These are phyloP conservation scores for Chaetomium sp. DNA, from an alignment of 2,329 filamentous ascomycete species.

Conservation along the genomic window DNA sequence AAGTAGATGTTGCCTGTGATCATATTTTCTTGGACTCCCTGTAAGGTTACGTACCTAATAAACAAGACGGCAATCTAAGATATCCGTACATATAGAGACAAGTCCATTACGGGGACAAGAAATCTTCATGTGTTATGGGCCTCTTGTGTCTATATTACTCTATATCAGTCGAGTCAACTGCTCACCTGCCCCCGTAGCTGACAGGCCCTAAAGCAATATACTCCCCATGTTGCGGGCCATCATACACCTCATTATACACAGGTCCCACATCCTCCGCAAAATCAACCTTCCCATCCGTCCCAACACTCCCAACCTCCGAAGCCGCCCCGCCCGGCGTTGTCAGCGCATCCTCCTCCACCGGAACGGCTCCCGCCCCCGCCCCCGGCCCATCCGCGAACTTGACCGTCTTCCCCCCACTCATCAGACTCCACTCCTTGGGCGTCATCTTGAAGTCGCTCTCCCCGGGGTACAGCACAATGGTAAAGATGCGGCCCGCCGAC, in stretches of 20 bases:
- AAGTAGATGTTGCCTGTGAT: too few relatives aligned
- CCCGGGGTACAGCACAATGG: constrained; percentile 29
- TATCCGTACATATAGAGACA: too few relatives aligned
- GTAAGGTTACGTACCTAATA: too few relatives aligned
- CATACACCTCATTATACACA: background rate
- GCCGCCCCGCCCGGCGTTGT: background rate
- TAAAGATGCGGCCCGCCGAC: constrained; percentile 29
- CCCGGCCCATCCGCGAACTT: constrained; percentile 5
- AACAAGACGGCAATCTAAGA: too few relatives aligned
- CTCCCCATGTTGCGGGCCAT: background rate
- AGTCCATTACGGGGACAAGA: too few relatives aligned
- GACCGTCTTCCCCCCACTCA: constrained; percentile 17
- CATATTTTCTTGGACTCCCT: too few relatives aligned
- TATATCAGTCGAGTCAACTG: background rate
- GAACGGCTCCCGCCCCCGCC: background rate
- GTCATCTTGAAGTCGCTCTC: constrained; percentile 27
- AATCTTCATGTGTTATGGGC: too few relatives aligned
- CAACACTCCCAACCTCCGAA: background rate
- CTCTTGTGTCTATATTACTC: too few relatives aligned
- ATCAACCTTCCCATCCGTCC: background rate
- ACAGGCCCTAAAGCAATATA: background rate
- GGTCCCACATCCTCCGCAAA: background rate
- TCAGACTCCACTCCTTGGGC: constrained; percentile 24
- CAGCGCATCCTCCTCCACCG: background rate
- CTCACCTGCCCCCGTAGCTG: background rate